Conservation (phyloP, 129 eudicot genomes). For the Tagetes erecta region DNA sequence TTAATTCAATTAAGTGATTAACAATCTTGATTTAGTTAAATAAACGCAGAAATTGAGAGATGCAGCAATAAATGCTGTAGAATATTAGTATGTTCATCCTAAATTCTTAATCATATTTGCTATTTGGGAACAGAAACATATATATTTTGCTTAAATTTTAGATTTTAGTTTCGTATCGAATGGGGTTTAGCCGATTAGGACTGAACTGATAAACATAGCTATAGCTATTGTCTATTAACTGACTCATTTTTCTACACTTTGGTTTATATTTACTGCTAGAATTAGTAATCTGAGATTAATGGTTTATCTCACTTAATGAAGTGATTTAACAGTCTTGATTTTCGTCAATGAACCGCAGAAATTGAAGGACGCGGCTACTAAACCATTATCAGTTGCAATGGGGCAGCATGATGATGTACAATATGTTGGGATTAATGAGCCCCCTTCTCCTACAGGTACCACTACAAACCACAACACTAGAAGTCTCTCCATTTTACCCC, state of each 20-base stretch:
- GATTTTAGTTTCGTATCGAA: neutral
- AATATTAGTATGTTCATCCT: neutral
- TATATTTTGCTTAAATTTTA: neutral
- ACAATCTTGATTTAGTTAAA: too few relatives aligned
- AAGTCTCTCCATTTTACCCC: slow-evolving; percentile 57
- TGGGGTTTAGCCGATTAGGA: neutral
- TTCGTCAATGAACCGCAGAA: slow-evolving; percentile 43
- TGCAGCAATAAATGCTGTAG: too few relatives aligned
- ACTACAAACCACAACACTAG: slow-evolving; percentile 29
- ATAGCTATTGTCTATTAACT: neutral
- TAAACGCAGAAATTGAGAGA: too few relatives aligned
- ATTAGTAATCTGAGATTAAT: neutral
- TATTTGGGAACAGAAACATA: neutral
- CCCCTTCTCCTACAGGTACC: slow-evolving; percentile 47
- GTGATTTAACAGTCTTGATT: neutral
- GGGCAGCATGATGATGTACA: slow-evolving; percentile 39
- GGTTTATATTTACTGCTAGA: neutral
- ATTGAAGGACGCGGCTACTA: slow-evolving; percentile 40
- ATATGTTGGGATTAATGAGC: slow-evolving; percentile 48
- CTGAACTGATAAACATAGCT: neutral
- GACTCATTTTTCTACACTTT: neutral
- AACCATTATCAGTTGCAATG: slow-evolving; percentile 49
- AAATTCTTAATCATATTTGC: slow-evolving; percentile 12
- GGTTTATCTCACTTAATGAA: neutral
- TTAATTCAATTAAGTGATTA: too few relatives aligned